Conservation (phyloP, 176 grass and related monocot genomes). For the Coix lacrymajobi region DNA sequence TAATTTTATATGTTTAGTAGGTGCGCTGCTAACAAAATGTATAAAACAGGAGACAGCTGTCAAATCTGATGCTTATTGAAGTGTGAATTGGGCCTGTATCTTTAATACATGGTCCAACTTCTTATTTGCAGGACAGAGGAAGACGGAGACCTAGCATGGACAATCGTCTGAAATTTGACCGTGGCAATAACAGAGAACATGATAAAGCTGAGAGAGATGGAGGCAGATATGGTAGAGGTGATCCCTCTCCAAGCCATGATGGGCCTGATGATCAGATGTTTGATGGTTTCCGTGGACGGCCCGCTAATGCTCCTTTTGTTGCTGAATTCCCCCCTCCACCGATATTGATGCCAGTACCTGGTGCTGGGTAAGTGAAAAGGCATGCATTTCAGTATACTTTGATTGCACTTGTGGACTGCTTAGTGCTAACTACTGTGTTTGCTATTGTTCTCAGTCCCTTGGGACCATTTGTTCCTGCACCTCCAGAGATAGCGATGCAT, state of each 20-base stretch:
- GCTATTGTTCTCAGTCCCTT: conserved; percentile 62
- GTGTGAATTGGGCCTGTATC: neutral
- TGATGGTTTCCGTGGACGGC: conserved; percentile 66
- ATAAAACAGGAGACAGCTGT: neutral
- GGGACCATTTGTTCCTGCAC: conserved; percentile 97
- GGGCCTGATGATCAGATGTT: conserved; percentile 71
- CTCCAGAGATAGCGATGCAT: conserved; percentile 96
- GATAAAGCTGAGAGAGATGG: conserved; percentile 69
- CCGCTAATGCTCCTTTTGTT: conserved; percentile 64
- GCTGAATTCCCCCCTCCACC: conserved; percentile 85
- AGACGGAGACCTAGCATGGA: conserved; percentile 57
- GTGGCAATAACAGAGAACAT: conserved; percentile 59
- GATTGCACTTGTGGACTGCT: neutral
- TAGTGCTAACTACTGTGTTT: conserved; percentile 16
- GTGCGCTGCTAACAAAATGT: neutral
- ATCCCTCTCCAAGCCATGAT: conserved; percentile 58
- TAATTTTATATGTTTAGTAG: neutral
- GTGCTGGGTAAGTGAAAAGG: conserved; percentile 73
- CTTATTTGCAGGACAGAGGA: conserved; percentile 55
- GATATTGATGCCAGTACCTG: conserved; percentile 93
- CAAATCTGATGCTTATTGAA: conserved; percentile 2
- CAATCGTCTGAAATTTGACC: conserved; percentile 65
- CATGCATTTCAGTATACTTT: conserved; percentile 9
- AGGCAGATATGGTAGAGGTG: conserved; percentile 64
- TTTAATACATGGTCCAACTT: conserved; percentile 14